Percentiles rank a stretch among this genome's conserved stretches.
These are phyloP conservation scores for Tilletia horrida DNA, from an alignment of 1,284 basidiomycete genomes.

Conservation along the genomic window DNA sequence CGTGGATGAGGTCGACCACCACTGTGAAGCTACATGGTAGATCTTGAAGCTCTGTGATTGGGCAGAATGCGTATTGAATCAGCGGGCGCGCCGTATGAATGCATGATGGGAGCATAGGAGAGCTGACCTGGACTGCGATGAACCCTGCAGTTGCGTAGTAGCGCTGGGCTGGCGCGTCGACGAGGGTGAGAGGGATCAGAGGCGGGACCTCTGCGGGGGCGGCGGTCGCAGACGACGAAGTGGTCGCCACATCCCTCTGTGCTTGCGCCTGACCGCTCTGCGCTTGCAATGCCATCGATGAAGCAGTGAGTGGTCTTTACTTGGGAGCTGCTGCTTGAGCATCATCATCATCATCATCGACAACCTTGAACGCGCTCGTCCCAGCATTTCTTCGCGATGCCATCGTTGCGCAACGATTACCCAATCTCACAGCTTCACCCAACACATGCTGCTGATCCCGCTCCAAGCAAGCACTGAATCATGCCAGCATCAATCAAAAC, in stretches of 20 bases:
- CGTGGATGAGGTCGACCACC: neutral
- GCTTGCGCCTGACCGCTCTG: neutral
- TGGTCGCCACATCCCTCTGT: neutral
- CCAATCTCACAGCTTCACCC: neutral
- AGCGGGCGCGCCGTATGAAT: neutral
- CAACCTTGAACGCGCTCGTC: neutral
- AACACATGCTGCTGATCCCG: too few relatives aligned
- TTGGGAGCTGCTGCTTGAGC: too few relatives aligned
- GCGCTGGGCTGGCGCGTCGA: slow-evolving; percentile 60
- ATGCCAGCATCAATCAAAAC: too few relatives aligned
- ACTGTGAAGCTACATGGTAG: neutral
- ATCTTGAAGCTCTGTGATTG: slow-evolving; percentile 12
- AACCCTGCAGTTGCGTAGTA: slow-evolving; percentile 60
- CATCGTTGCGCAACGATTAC: slow-evolving; percentile 9
- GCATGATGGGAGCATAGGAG: neutral
- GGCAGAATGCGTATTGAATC: slow-evolving; percentile 7
- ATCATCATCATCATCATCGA: too few relatives aligned
- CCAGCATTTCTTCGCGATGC: too few relatives aligned
- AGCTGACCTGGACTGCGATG: slow-evolving; percentile 58
- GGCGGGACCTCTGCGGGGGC: slow-evolving; percentile 27
- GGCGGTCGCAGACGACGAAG: neutral
- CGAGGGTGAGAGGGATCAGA: slow-evolving; percentile 51
- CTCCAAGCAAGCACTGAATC: too few relatives aligned
- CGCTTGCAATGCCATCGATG: neutral
- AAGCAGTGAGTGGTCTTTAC: too few relatives aligned